Evolutionary conservation across 148 eudicot species (phyloP), one percentile per base, ranked within the genome.

Genomic region (Arctostaphylos glauca): DNA sequence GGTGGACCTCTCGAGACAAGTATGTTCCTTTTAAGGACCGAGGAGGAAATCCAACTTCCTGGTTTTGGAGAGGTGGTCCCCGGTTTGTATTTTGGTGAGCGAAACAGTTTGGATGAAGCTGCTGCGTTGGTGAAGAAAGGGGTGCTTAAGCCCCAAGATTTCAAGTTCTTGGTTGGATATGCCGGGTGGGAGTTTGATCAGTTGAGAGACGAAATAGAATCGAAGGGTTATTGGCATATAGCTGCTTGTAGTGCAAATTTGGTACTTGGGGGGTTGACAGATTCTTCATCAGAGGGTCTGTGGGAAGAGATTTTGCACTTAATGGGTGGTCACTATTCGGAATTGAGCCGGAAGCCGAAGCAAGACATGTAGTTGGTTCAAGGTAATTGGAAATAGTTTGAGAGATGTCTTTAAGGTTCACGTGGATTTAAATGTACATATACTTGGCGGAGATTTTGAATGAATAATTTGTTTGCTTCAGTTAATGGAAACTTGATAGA

Each of bases 161-260:
- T 96, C 76, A 90, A 91, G 76, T 96, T 96, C 89, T 96, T 93
- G 87, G 89, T 92, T 52, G 99, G 99, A 58, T 96, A 94, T 86
- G 96, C 98, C 0, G 99, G 99, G 81, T 96, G 99, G 99, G 93
- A 93, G 85, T 83, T 88, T 31, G 99, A 94, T 88, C 99, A 96
- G 84, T 76, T 96, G 74, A 87, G 84, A 80, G 94, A 91, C 66
- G 99, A 96, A 87, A 90, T 96, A 50, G 94, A 90, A 16, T 89
- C 95, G 0, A 66, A 66, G 16, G 89, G 85, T 49, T 94, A 90
- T 84, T 96, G 99, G 99, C 86, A 96, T 83, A 90, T 93, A 54
- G 99, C 98, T 81, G 97, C 99, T 3, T 96, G 99, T 83, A 96
- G 98, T 81, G 74, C 89, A 25, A 87, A 92, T 80, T 83, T 96